Evolutionary conservation across 768 basidiomycete genomes (phyloP).

Genomic region (Hebeloma cylindrosporum): DNA sequence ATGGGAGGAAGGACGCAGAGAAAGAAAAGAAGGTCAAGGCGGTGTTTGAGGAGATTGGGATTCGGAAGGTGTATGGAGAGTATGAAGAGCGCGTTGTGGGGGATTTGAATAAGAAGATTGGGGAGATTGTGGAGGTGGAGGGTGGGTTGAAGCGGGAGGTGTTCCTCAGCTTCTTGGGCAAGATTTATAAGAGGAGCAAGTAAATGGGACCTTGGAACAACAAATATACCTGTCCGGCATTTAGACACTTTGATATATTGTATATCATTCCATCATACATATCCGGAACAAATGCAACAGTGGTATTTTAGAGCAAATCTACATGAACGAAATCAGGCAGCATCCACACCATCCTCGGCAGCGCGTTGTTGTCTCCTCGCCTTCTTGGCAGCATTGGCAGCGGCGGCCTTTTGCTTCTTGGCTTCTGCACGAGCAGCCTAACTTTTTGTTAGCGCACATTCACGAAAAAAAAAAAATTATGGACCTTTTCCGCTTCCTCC

Average conservation of each 20-base stretch:
- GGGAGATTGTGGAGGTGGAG: slow-evolving; percentile 63
- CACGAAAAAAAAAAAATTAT: slow-evolving; percentile 3
- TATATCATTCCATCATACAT: no score
- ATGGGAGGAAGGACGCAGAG: slow-evolving; percentile 49
- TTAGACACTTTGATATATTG: no score
- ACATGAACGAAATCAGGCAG: no score
- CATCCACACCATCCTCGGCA: slow-evolving; percentile 41
- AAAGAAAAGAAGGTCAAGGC: slow-evolving; percentile 52
- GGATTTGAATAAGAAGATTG: slow-evolving; percentile 68
- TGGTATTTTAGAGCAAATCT: no score
- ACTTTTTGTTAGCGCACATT: neutral
- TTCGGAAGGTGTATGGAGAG: slow-evolving; percentile 63
- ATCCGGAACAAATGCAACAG: no score
- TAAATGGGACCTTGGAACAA: no score
- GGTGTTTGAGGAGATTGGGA: slow-evolving; percentile 69
- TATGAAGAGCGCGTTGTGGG: slow-evolving; percentile 81
- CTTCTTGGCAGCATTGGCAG: slow-evolving; percentile 91
- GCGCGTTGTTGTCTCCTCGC: slow-evolving; percentile 67
- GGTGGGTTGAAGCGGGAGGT: slow-evolving; percentile 60
- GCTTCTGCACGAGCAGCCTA: slow-evolving; percentile 66
- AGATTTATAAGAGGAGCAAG: slow-evolving; percentile 74
- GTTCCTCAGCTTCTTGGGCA: slow-evolving; percentile 83
- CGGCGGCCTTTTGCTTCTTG: slow-evolving; percentile 82
- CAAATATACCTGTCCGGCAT: no score
- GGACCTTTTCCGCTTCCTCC: slow-evolving; percentile 83